Evolutionary conservation across 108 stramenopile genomes (phyloP).

Genomic region (Heterococcus sp.): DNA sequence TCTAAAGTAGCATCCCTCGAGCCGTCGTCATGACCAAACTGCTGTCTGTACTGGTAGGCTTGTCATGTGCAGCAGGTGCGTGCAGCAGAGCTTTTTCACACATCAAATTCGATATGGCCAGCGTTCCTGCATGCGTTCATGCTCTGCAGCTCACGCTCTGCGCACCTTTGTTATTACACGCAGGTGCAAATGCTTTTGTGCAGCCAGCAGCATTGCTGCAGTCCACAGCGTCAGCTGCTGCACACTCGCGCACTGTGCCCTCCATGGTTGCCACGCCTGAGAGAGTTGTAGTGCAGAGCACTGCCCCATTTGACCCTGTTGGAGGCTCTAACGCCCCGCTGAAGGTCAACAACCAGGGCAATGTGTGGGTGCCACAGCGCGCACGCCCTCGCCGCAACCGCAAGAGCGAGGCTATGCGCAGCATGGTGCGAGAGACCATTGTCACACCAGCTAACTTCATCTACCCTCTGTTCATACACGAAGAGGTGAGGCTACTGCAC

Average conservation of each 20-base stretch:
- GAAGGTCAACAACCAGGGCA: slow-evolving; percentile 33
- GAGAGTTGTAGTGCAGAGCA: neutral
- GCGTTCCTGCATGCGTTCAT: too few relatives aligned
- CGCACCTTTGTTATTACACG: neutral
- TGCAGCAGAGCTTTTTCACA: too few relatives aligned
- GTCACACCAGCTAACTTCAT: slow-evolving; percentile 92
- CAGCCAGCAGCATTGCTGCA: too few relatives aligned
- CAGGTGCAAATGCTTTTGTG: neutral
- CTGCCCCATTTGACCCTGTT: slow-evolving; percentile 13
- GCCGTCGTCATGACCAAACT: too few relatives aligned
- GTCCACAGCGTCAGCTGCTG: too few relatives aligned
- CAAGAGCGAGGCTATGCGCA: slow-evolving; percentile 81
- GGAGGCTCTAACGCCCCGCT: slow-evolving; percentile 35
- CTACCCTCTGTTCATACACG: slow-evolving; percentile 96
- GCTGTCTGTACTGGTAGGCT: too few relatives aligned
- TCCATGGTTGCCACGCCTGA: slow-evolving; percentile 6
- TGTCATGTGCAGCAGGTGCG: too few relatives aligned
- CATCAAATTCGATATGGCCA: too few relatives aligned
- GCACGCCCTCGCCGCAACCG: slow-evolving; percentile 88
- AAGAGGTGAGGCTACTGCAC: slow-evolving; percentile 71
- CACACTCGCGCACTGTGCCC: too few relatives aligned
- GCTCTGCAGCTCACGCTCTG: too few relatives aligned
- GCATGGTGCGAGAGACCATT: slow-evolving; percentile 91
- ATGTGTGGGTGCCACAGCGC: slow-evolving; percentile 55
- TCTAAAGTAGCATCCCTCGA: too few relatives aligned